Evolutionary conservation across 192 early-diverging fungal species (phyloP).

Genomic region (Lobulomyces angularis): DNA sequence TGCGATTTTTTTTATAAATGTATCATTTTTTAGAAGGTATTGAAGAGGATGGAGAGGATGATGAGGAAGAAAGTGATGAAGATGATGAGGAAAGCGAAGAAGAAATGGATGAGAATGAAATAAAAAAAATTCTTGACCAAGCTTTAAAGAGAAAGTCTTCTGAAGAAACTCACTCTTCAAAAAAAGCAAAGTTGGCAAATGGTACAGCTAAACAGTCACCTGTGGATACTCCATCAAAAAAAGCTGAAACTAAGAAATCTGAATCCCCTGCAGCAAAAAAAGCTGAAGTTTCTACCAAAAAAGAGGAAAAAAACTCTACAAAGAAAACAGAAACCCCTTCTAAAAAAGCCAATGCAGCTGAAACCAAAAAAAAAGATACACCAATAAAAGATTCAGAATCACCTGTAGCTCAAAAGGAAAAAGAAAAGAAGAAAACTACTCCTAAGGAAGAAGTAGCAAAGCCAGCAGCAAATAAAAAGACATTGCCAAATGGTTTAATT

Average conservation of each 20-base stretch:
- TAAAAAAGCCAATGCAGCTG: no score
- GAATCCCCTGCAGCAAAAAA: no score
- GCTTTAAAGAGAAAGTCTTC: no score
- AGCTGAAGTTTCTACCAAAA: slow-evolving; percentile 10
- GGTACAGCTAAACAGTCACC: no score
- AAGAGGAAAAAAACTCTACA: slow-evolving; percentile 28
- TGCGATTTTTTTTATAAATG: no score
- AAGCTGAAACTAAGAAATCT: no score
- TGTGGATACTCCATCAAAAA: slow-evolving; percentile 3
- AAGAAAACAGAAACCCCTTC: slow-evolving; percentile 6
- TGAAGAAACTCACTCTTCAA: no score
- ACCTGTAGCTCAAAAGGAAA: slow-evolving; percentile 12
- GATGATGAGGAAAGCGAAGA: slow-evolving; percentile 24
- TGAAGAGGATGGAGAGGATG: slow-evolving; percentile 20
- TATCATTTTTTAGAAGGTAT: not conserved
- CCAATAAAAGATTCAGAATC: no score
- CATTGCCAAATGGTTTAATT: slow-evolving; percentile 63
- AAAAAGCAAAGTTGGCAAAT: no score
- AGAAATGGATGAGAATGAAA: slow-evolving; percentile 3
- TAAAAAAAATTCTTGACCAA: no score
- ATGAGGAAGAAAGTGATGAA: slow-evolving; percentile 21
- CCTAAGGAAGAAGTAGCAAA: slow-evolving; percentile 27
- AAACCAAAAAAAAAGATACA: no score
- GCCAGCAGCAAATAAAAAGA: slow-evolving; percentile 29
- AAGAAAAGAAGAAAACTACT: slow-evolving; percentile 31